phyloP scores from a whole-genome alignment of 2,329 filamentous ascomycete species.

The Ampelomyces quisqualis region DNA sequence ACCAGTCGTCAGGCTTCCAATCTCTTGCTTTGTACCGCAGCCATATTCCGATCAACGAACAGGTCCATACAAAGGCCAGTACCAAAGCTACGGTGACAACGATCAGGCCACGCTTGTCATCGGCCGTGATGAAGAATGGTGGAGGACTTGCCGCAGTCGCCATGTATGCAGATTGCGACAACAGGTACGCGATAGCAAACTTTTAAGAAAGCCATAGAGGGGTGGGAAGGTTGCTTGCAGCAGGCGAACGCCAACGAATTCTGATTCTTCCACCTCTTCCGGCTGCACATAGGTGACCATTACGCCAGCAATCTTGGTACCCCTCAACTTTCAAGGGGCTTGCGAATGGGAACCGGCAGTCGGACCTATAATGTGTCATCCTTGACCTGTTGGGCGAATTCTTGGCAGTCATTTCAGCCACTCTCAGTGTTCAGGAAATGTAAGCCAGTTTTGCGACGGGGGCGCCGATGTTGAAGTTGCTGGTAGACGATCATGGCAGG shows the following conservation, averaged over 20 bases:
- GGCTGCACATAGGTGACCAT: not conserved
- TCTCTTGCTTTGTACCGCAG: constrained; percentile 29
- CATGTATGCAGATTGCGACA: constrained; percentile 16
- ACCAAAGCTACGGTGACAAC: constrained; percentile 31
- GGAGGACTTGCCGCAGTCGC: constrained; percentile 25
- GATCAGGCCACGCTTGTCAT: constrained; percentile 40
- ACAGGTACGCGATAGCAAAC: constrained; percentile 3
- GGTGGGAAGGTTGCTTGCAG: not conserved
- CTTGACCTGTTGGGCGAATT: not conserved
- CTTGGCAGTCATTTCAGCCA: not conserved
- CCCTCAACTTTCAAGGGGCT: not conserved
- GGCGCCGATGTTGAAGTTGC: not conserved
- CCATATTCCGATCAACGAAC: constrained; percentile 34
- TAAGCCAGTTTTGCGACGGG: not conserved
- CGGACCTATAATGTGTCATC: not conserved
- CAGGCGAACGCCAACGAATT: not conserved
- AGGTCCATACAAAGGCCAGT: constrained; percentile 33
- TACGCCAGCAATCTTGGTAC: not conserved
- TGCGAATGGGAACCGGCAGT: not conserved
- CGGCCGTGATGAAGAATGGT: constrained; percentile 31
- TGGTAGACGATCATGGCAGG: not conserved
- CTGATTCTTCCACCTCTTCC: not conserved
- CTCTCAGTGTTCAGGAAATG: not conserved
- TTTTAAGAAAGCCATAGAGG: constrained; percentile 7
- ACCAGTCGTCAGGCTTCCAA: constrained; percentile 37